Conservation (phyloP, 306 rosid genomes). For the Prunus mira region DNA sequence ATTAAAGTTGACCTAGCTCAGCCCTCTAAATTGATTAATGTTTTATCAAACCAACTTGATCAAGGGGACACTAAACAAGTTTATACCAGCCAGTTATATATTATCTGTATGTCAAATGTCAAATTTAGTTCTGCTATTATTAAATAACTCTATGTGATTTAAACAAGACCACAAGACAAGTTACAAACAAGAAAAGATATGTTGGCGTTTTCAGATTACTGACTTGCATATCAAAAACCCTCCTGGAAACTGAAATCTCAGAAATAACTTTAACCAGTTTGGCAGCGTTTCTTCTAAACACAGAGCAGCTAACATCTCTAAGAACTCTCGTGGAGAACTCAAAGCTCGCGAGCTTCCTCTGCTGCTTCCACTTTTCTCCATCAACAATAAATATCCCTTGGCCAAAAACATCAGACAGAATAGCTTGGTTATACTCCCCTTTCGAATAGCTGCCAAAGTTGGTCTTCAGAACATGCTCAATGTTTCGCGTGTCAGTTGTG, state of each 20-base stretch:
- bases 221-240: conserved; percentile 68
- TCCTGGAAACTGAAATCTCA: conserved; percentile 24
- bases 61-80: not conserved
- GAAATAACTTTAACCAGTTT: conserved; percentile 46
- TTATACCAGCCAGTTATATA: too few relatives aligned
- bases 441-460: conserved; percentile 9
- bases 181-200: too few relatives aligned
- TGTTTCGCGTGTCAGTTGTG: conserved; percentile 6
- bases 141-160: too few relatives aligned
- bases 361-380: conserved; percentile 71
- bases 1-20: not conserved
- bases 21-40: not conserved
- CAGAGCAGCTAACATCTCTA: conserved; percentile 57
- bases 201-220: not conserved
- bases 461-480: conserved; percentile 21
- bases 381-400: conserved; percentile 66
- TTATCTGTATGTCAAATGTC: too few relatives aligned
- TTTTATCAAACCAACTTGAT: not conserved
- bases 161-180: too few relatives aligned
- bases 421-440: conserved; percentile 11
- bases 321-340: conserved; percentile 75
- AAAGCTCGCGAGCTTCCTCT: conserved; percentile 63
- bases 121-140: too few relatives aligned
- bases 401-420: conserved; percentile 46
- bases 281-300: conserved; percentile 49